Base-by-base conservation (phyloP, 257 asterid genomes). In the Orobanche coerulescens region DNA sequence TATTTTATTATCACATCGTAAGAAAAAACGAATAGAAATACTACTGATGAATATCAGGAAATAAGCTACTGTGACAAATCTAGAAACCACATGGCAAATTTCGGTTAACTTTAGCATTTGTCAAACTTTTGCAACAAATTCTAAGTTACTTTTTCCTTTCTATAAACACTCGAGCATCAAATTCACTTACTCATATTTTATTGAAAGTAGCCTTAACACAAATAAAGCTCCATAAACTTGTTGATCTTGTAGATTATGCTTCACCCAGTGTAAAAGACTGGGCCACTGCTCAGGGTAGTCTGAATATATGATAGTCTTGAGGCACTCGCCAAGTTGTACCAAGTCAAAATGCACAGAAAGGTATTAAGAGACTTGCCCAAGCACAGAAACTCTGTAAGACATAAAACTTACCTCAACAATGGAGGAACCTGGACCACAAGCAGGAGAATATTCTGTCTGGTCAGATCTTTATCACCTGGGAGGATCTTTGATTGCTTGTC, bases 271-370 rank as follows among this genome's bases (percentile, higher is more conserved):
- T 72, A 93, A 60, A 63, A 93, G 94, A 14, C 79, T 72, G 19
- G 95, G 97, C 99, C 99, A 93, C 63, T 93, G 96, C 76, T 93
- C 99, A 1, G 97, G 97, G 73, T 89, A 93, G 69, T 93, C 99
- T 1, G 95, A 82, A 64, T 86, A 87, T 64, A 93, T 50, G 36
- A 89, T 79, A 2, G 96, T 86, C 79, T 87, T 93, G 76, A 93
- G 71, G 79, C 97, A 89, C 71, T 89, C 97, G 2, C 96, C 97
- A 62, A 93, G 76, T 77, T 93, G 99, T 54, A 84, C n/a, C n/a
- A n/a, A n/a, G n/a, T n/a, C n/a, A n/a, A n/a, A n/a, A n/a, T n/a
- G n/a, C n/a, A n/a, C n/a, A n/a, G n/a, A n/a, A n/a, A n/a, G n/a
- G n/a, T n/a, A n/a, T n/a, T n/a, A n/a, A n/a, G n/a, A n/a, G n/a